Evolutionary conservation across 2,329 filamentous ascomycete genomes (phyloP).

Genomic region (Corynespora cassiicola): DNA sequence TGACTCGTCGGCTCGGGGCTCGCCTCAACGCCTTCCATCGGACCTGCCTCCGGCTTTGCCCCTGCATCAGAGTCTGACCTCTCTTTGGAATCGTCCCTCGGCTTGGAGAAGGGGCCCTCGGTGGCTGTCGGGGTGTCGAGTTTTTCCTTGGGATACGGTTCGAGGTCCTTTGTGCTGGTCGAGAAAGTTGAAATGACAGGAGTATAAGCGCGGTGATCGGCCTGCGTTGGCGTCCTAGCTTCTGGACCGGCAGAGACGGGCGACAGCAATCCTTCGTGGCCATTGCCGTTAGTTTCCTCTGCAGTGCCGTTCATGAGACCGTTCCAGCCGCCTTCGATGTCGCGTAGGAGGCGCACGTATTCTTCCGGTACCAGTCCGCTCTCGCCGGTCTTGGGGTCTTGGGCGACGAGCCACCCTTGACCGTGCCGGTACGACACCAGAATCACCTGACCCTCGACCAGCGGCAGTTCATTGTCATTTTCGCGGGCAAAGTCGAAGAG

Average conservation of each 20-base stretch:
- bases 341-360: conserved; percentile 88
- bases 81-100: conserved; percentile 16
- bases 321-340: conserved; percentile 86
- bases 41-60: conserved; percentile 23
- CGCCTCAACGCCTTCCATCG: conserved; percentile 34
- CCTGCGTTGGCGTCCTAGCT: conserved; percentile 48
- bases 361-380: conserved; percentile 95
- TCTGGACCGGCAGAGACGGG: conserved; percentile 43
- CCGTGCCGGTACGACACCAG: conserved; percentile 95
- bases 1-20: conserved; percentile 23
- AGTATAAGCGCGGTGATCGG: conserved; percentile 45
- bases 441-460: conserved; percentile 94
- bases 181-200: conserved; percentile 60
- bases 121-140: conserved; percentile 44
- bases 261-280: conserved; percentile 36
- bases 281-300: conserved; percentile 26
- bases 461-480: conserved; percentile 93
- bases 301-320: conserved; percentile 46
- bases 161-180: conserved; percentile 58
- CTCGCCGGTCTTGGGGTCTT: conserved; percentile 92
- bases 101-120: conserved; percentile 25
- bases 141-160: conserved; percentile 52
- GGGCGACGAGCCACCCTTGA: conserved; percentile 94
- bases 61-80: conserved; percentile 19
- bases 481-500: conserved; percentile 94